Conservation (phyloP, 139 green algal genomes). For the Micromonas commoda region DNA sequence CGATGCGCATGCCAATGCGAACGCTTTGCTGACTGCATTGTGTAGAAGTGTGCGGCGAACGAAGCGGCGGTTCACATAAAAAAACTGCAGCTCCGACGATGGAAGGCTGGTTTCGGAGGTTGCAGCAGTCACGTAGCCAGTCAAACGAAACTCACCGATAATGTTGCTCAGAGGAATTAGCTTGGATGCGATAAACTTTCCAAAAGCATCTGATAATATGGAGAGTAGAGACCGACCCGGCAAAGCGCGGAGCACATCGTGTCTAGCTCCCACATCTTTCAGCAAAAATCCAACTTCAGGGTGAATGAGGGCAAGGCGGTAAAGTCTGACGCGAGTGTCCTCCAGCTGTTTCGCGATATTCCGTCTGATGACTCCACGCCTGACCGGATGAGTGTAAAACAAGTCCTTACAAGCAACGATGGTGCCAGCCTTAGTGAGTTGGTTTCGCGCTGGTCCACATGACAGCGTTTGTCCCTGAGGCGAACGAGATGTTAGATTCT, state of each 20-base stretch:
- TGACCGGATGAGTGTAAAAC: constrained; percentile 44
- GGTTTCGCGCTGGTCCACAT: constrained; percentile 21
- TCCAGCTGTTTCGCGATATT: background rate
- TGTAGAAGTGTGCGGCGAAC: background rate
- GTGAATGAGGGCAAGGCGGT: background rate
- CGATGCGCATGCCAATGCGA: background rate
- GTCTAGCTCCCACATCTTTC: background rate
- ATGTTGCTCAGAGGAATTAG: background rate
- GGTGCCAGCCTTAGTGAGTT: constrained; percentile 35
- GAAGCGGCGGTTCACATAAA: background rate
- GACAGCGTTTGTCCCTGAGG: too few species aligned
- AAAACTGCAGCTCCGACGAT: background rate
- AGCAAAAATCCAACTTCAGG: background rate
- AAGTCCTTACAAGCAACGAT: constrained; percentile 33
- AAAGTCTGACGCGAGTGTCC: background rate
- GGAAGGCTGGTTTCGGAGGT: background rate
- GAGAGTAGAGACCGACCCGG: background rate
- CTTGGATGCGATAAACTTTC: background rate
- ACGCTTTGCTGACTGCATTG: background rate
- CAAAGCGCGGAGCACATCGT: background rate
- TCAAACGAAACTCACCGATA: background rate
- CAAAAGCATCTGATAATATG: background rate
- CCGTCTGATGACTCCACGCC: constrained; percentile 4
- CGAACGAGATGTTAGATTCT: too few species aligned
- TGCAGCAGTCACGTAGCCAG: background rate